Percentiles rank a stretch among this genome's conserved stretches.
Conservation (phyloP, 768 basidiomycete genomes). For the Hygrocybe coccinea region DNA sequence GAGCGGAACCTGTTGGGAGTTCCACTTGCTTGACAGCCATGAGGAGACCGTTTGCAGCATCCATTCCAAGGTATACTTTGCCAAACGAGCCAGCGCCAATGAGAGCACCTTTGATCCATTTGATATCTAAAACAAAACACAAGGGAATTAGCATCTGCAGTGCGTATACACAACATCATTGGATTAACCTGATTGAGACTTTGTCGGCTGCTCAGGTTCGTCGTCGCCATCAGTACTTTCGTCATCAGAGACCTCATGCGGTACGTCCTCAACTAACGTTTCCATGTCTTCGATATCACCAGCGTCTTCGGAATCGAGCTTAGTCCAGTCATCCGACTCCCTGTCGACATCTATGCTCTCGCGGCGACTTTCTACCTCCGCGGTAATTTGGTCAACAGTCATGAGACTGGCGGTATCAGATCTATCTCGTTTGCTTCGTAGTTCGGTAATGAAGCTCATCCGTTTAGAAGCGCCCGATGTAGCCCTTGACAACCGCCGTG, state of each 20-base stretch:
- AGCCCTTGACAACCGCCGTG: conserved; percentile 40
- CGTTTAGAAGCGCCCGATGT: conserved; percentile 55
- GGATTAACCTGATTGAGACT: conserved; percentile 29
- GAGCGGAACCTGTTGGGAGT: conserved; percentile 73
- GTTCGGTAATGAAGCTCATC: conserved; percentile 76
- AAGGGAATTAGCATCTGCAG: conserved; percentile 4
- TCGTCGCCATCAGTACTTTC: conserved; percentile 42
- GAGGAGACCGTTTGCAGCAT: conserved; percentile 79
- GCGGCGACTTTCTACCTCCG: conserved; percentile 77
- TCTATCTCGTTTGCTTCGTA: conserved; percentile 75
- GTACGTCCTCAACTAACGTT: conserved; percentile 32
- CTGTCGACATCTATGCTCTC: conserved; percentile 46
- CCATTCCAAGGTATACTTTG: conserved; percentile 94
- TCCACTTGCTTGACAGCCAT: conserved; percentile 99
- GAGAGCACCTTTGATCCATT: conserved; percentile 96
- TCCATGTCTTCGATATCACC: conserved; percentile 34
- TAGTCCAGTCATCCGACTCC: conserved; percentile 69
- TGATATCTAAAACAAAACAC: conserved; percentile 58
- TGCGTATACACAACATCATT: conserved; percentile 16
- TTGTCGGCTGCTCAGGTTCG: conserved; percentile 37
- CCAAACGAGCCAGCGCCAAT: conserved; percentile 95
- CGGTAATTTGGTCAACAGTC: conserved; percentile 97
- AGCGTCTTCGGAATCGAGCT: conserved; percentile 49
- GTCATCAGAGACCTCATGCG: conserved; percentile 34
- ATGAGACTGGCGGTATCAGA: conserved; percentile 88